A percentile compares a stretch with the other conserved stretches of the same genome.
These are phyloP conservation scores for Pseudogymnoascus sp. DNA, from an alignment of 2,329 filamentous ascomycete genomes.

Conservation along the genomic window DNA sequence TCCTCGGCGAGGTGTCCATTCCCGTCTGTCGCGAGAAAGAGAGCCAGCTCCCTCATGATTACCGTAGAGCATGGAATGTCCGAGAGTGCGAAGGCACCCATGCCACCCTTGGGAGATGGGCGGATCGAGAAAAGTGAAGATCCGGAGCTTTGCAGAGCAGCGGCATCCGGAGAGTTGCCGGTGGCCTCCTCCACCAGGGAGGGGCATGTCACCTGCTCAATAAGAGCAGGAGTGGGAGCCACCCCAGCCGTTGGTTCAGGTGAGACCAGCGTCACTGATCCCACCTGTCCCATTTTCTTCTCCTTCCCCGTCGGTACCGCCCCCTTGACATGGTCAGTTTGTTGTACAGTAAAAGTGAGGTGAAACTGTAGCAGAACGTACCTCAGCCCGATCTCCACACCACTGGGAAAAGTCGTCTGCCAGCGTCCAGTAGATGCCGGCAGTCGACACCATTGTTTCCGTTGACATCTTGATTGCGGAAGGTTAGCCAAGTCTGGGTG, in stretches of 20 bases:
- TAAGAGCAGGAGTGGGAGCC: background rate
- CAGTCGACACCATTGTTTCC: background rate
- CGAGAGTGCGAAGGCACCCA: slow-evolving; percentile 25
- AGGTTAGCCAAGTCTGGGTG: background rate
- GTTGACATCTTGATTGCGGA: background rate
- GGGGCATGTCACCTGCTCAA: background rate
- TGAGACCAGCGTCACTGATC: slow-evolving; percentile 18
- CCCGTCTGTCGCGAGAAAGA: slow-evolving; percentile 17
- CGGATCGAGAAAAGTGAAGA: slow-evolving; percentile 25
- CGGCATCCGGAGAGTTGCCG: background rate
- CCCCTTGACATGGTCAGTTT: background rate
- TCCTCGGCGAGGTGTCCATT: slow-evolving; percentile 15
- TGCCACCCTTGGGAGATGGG: slow-evolving; percentile 22
- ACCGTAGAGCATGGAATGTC: slow-evolving; percentile 21
- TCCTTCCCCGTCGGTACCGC: slow-evolving; percentile 11
- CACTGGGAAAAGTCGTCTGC: background rate
- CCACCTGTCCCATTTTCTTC: slow-evolving; percentile 30
- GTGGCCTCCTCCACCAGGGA: background rate
- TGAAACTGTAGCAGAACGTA: background rate
- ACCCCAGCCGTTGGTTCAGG: background rate
- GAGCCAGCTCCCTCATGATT: slow-evolving; percentile 22
- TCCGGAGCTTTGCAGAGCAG: slow-evolving; percentile 13
- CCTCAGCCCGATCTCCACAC: background rate
- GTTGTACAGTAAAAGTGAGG: background rate
- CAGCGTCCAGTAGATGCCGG: background rate